Evolutionary conservation across 495 filamentous ascomycete species (phyloP), one percentile per base, ranked within the genome.

Genomic region (Xylaria bambusicola): DNA sequence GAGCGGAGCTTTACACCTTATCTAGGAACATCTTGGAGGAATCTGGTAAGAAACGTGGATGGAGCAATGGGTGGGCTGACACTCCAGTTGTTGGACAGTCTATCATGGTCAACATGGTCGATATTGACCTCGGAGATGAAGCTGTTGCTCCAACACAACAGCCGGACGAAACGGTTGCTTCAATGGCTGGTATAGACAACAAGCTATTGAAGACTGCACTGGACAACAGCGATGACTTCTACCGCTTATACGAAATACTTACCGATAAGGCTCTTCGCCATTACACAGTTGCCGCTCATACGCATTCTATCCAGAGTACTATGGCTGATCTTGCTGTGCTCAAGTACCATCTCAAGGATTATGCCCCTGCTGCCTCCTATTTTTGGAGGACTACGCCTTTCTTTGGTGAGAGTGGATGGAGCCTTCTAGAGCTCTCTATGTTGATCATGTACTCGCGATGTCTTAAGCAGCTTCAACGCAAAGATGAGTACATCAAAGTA

Each of bases 251-350:
- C 67, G 89, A 90, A 69, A 86, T 82, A 9, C 78, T 89, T 2
- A 88, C 86, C 8, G 86, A 89, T 63, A 85, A 84, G 50, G 82
- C 87, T 44, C 77, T 88, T n/a, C 84, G 86, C 2, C 87, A 90
- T 71, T 90, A 88, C 68, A 82, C 85, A 31, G 80, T 91, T 7
- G 93, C 91, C 12, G 88, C 86, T 40, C 87, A 90, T 60, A 77
- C 74, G 1, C 88, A 94, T 62, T 89, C 89, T 18, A 86, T 87
- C 0, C 86, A 95, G 61, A 80, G 84, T 31, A 85, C 86, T 44
- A 84, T 93, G 71, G 88, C 91, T 15, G 94, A 98, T 70, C 82
- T 98, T 24, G 94, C 94, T 6, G 80, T 91, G 10, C 75, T 96
- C 51, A 89, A 91, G 73, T 95, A 87, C 56, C 82, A 88, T 54